These are phyloP conservation scores for Terfezia claveryi DNA, from an alignment of 495 filamentous ascomycete species.

Conservation along the genomic window DNA sequence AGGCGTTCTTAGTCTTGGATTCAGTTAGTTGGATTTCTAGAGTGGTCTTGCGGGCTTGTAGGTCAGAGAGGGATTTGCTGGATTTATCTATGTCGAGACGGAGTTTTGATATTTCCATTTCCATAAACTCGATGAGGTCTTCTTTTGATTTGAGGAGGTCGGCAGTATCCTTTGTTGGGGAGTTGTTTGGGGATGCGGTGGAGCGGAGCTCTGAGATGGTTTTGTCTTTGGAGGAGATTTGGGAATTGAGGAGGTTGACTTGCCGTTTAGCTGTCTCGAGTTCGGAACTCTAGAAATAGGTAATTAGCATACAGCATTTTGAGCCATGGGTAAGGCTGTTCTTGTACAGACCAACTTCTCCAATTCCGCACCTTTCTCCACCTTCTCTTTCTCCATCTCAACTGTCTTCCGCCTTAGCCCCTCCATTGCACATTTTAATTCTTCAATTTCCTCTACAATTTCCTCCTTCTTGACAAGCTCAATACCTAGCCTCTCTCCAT, in stretches of 20 bases:
- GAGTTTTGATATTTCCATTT: conserved; percentile 50
- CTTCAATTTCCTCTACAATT: conserved; percentile 19
- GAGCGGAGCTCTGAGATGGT: conserved; percentile 33
- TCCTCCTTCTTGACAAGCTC: conserved; percentile 28
- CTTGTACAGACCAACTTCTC: conserved; percentile 33
- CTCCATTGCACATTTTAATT: conserved; percentile 5
- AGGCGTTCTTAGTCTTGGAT: conserved; percentile 27
- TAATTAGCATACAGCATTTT: background rate
- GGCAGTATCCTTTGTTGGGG: conserved; percentile 12
- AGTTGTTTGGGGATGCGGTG: conserved; percentile 41
- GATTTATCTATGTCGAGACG: conserved; percentile 34
- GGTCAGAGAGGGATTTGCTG: conserved; percentile 11
- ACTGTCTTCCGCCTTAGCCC: conserved; percentile 7
- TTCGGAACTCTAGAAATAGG: conserved; percentile 32
- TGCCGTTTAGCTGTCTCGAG: conserved; percentile 43
- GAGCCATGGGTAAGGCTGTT: background rate
- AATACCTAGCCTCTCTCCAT: conserved; percentile 42
- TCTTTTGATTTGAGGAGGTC: conserved; percentile 15
- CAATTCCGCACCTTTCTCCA: conserved; percentile 23
- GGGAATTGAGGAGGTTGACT: conserved; percentile 41
- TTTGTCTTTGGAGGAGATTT: conserved; percentile 31
- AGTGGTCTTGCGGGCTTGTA: conserved; percentile 22
- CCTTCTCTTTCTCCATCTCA: background rate
- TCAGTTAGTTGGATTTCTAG: conserved; percentile 35
- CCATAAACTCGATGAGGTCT: conserved; percentile 41